phyloP scores from a whole-genome alignment of 177 flowering plant species.

The Vitis hybrid region DNA sequence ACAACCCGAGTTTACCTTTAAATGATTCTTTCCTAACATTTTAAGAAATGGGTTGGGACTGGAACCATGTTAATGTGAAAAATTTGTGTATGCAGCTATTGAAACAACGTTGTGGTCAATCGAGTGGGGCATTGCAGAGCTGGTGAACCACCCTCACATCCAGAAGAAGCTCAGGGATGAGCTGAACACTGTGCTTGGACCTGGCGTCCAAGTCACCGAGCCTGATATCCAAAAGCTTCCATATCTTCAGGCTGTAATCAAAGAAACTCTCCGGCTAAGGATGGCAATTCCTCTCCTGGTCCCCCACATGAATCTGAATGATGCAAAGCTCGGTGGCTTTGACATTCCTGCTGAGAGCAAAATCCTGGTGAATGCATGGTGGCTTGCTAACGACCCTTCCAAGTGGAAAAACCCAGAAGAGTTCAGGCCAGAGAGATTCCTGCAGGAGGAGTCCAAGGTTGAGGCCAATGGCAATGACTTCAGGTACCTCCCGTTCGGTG shows the following conservation, averaged over 20 bases:
- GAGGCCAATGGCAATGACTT: conserved; percentile 80
- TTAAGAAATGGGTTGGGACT: background rate
- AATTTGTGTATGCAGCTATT: conserved; percentile 45
- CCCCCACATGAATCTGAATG: conserved; percentile 85
- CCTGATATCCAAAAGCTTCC: conserved; percentile 64
- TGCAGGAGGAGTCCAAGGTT: conserved; percentile 70
- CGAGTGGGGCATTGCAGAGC: conserved; percentile 84
- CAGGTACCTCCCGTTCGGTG: conserved; percentile 74
- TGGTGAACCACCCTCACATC: conserved; percentile 75
- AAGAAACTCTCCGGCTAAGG: conserved; percentile 76
- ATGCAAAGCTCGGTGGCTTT: conserved; percentile 68
- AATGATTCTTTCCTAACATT: background rate
- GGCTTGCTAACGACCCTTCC: conserved; percentile 69
- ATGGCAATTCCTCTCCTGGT: conserved; percentile 83
- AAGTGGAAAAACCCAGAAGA: conserved; percentile 74
- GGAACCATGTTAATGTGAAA: background rate
- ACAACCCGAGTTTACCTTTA: background rate
- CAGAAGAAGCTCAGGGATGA: conserved; percentile 59
- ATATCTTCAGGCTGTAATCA: conserved; percentile 75
- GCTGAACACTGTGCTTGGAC: conserved; percentile 55
- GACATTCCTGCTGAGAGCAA: conserved; percentile 88
- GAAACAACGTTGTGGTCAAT: conserved; percentile 83
- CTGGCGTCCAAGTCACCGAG: conserved; percentile 57
- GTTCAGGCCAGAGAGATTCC: conserved; percentile 76
- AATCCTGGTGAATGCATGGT: conserved; percentile 78